Evolutionary conservation across 495 filamentous ascomycete genomes (phyloP), one percentile per base, ranked within the genome.

Genomic region (Amniculicola lignicola): DNA sequence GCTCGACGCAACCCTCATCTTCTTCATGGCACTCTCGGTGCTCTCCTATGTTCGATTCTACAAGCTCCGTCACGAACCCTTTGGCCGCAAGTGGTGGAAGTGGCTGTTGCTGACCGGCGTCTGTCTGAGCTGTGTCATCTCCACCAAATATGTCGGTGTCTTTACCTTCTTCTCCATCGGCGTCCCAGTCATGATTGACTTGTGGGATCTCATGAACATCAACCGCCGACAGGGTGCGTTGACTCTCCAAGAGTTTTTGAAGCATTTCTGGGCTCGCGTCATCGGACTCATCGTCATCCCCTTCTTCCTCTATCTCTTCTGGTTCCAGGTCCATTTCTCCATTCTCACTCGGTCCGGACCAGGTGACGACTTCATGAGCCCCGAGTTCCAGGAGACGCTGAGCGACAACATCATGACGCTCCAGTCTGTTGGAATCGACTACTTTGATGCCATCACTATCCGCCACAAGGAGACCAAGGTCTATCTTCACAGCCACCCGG

Each of bases 301-400:
- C 29, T 96, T 96, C 80, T 79, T 97, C 62, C 93, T 97, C 72
- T 98, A 97, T 70, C 80, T 98, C 24, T 98, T 98, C 78, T 98
- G 94, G 94, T 98, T 98, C 83, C 93, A 97, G 76, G 90, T 97
- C 25, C 93, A 98, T 72, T 97, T 98, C 69, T 78, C 89, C 21
- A 88, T 98, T 63, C 77, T 98, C 47, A 86, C 75, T 35, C 80
- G 85, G 43, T 96, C 91, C 29, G 93, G 93, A 25, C 93, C 93
- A 38, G 93, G 93, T 35, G 94, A 98, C 65, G 93, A 98, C 55
- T 98, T 98, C 75, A 98, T 98, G 93, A 89, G 85, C 11, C 93
- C 93, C 2, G 90, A 92, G 61, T 98, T 98, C 74, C 93, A 98
- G 72, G 91, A 95, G 73, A 96, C 94, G 4, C 74, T 98, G 47